Evolutionary conservation across 108 stramenopile genomes (phyloP).

Genomic region (Asterionellopsis glacialis): DNA sequence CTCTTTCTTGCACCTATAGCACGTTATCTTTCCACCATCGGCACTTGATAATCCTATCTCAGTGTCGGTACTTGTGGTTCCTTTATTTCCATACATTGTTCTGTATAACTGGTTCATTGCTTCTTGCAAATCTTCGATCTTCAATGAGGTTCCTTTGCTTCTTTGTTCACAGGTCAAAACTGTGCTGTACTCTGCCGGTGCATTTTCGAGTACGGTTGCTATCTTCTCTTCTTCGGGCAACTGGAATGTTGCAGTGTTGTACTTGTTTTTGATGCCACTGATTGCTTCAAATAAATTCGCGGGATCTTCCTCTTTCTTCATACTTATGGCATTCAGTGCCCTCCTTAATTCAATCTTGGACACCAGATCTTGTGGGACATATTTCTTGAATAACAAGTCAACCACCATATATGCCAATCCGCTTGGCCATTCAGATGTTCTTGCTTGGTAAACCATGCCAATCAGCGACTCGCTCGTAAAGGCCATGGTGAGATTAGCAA

Average conservation of each 20-base stretch:
- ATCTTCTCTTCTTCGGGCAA: constrained; percentile 4
- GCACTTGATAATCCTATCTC: neutral
- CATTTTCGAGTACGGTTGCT: constrained; percentile 1
- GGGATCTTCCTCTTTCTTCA: constrained; percentile 5
- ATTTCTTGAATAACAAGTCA: neutral
- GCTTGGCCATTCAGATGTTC: constrained; percentile 2
- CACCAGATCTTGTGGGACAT: neutral
- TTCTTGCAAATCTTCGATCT: neutral
- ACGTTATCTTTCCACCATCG: neutral
- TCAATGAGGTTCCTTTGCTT: neutral
- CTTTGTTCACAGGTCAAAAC: constrained; percentile 7
- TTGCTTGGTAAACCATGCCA: constrained; percentile 3
- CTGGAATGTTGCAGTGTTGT: constrained; percentile 2
- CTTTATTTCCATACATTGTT: neutral
- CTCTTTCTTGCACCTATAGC: neutral
- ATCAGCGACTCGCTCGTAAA: neutral
- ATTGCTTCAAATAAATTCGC: constrained; percentile 4
- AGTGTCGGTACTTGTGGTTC: neutral
- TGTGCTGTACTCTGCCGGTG: neutral
- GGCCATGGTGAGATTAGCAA: constrained; percentile 7
- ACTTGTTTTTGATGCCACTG: neutral
- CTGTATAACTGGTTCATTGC: constrained; percentile 6
- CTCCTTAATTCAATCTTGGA: neutral
- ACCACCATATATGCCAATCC: constrained; percentile 4
- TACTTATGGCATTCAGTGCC: constrained; percentile 2